A percentile compares a stretch with the other conserved stretches of the same genome.
These are phyloP conservation scores for Microthlaspi erraticum DNA, from an alignment of 345 rosid genomes.

Conservation along the genomic window DNA sequence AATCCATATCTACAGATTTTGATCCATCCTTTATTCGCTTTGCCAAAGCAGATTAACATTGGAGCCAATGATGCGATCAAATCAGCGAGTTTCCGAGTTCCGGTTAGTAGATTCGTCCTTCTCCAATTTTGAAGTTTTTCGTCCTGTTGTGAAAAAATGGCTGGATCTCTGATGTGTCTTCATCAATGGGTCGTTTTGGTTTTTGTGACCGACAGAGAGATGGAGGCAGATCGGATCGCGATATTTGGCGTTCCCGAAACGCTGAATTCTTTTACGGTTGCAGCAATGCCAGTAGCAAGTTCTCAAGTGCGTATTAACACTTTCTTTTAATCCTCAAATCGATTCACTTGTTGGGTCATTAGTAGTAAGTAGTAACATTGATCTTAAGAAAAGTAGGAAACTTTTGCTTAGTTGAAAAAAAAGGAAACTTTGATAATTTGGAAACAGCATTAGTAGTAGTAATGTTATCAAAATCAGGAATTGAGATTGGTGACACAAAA, in stretches of 20 bases:
- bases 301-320: constrained; percentile 56
- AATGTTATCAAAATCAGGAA: not conserved
- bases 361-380: not conserved
- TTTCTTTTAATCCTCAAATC: not conserved
- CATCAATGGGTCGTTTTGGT: not conserved
- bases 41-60: constrained; percentile 34
- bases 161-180: constrained; percentile 15
- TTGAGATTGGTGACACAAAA: not conserved
- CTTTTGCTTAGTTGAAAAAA: not conserved
- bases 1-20: not conserved
- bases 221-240: constrained; percentile 75
- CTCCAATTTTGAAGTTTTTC: not conserved
- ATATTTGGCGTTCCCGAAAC: constrained; percentile 73
- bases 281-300: constrained; percentile 70
- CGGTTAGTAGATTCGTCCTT: constrained; percentile 58
- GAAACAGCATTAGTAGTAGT: not conserved
- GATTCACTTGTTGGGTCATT: not conserved
- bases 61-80: constrained; percentile 40
- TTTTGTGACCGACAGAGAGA: constrained; percentile 47
- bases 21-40: not conserved
- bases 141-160: constrained; percentile 1
- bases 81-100: constrained; percentile 57
- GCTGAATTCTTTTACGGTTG: constrained; percentile 68
- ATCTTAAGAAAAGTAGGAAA: constrained; percentile 11
- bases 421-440: too few species aligned